These are phyloP conservation scores for Phytophthora citricola DNA, from an alignment of 352 stramenopile genomes.

Conservation along the genomic window DNA sequence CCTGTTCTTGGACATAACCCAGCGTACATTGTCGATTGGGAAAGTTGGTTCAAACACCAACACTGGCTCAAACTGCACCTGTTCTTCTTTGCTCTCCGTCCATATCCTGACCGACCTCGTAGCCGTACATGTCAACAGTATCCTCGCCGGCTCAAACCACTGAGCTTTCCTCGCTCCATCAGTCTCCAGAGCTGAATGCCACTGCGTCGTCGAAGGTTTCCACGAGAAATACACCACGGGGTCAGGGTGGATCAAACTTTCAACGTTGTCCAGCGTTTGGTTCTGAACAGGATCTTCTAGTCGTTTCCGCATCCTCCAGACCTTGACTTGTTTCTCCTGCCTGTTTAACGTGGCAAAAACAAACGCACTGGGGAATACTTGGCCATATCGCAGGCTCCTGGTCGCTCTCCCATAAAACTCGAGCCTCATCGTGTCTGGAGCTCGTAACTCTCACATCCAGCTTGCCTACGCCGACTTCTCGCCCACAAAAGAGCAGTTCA, in stretches of 20 bases:
- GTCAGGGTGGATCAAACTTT: constrained; percentile 62
- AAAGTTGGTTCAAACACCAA: constrained; percentile 63
- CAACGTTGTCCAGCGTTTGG: constrained; percentile 33
- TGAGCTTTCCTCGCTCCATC: constrained; percentile 66
- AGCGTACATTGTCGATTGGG: constrained; percentile 72
- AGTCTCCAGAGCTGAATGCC: constrained; percentile 54
- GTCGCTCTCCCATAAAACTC: constrained; percentile 34
- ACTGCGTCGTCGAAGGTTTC: constrained; percentile 75
- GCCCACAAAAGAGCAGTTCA: constrained; percentile 62
- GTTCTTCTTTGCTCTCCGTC: constrained; percentile 43
- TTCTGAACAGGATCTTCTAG: constrained; percentile 20
- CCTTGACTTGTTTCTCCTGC: constrained; percentile 43
- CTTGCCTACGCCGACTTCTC: constrained; percentile 48
- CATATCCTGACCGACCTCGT: constrained; percentile 66
- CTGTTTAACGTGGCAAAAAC: constrained; percentile 65
- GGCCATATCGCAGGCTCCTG: constrained; percentile 48
- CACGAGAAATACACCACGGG: constrained; percentile 82
- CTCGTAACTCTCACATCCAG: constrained; percentile 44
- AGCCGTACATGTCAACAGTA: constrained; percentile 77
- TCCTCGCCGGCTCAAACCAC: constrained; percentile 77
- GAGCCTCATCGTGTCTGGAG: constrained; percentile 17
- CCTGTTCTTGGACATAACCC: constrained; percentile 82
- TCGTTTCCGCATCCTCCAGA: constrained; percentile 63
- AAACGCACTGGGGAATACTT: constrained; percentile 78
- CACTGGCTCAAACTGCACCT: constrained; percentile 37